Percentiles rank a stretch among this genome's conserved stretches.
phyloP scores from a whole-genome alignment of 441 rosid genomes.

The Arabidopsis lyrata region DNA sequence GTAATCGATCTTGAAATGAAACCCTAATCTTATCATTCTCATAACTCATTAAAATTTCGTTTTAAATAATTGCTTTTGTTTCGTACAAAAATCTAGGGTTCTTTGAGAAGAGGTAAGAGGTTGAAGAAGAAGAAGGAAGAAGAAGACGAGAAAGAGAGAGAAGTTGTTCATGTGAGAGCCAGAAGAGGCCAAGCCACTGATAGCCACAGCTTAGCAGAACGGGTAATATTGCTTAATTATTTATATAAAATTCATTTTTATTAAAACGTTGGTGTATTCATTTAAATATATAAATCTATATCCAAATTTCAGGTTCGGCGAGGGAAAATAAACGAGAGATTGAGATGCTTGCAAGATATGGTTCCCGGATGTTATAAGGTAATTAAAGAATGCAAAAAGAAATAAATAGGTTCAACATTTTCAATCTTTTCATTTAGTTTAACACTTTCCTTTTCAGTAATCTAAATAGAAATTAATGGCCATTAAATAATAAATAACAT shows the following conservation, averaged over 20 bases:
- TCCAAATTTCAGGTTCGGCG: slow-evolving; percentile 60
- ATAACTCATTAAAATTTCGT: neutral
- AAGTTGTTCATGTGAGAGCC: slow-evolving; percentile 79
- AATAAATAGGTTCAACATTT: neutral
- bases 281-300: neutral
- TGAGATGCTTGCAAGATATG: slow-evolving; percentile 66
- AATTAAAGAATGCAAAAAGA: neutral
- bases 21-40: slow-evolving; percentile 22
- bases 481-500: neutral
- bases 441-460: neutral
- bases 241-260: neutral
- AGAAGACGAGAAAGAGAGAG: slow-evolving; percentile 51
- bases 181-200: slow-evolving; percentile 80
- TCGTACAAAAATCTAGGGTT: slow-evolving; percentile 27
- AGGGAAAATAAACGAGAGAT: slow-evolving; percentile 80
- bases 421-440: neutral
- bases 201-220: slow-evolving; percentile 76
- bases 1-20: slow-evolving; percentile 28
- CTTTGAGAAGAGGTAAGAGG: slow-evolving; percentile 61
- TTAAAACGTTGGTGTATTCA: neutral
- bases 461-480: neutral
- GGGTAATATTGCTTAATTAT: slow-evolving; percentile 45
- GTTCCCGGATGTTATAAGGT: slow-evolving; percentile 82
- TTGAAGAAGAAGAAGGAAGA: slow-evolving; percentile 47
- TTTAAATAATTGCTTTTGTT: neutral